Conservation (phyloP, 192 early-diverging fungal genomes). For the Linnemannia exigua region DNA sequence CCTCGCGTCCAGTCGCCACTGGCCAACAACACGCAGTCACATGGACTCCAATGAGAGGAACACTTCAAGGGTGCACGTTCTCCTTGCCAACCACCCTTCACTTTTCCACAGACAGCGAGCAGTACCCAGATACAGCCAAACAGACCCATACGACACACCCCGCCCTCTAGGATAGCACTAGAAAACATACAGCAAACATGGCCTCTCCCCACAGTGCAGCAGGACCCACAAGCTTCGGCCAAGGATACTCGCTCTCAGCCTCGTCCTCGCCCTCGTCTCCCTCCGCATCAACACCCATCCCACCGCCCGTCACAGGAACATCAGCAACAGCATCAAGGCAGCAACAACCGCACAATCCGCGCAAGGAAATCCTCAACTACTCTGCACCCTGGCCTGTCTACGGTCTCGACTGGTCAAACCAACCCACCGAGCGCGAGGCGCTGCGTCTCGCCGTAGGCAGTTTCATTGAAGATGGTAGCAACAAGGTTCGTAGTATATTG, state of each 20-base stretch:
- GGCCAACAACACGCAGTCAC: conserved; percentile 3
- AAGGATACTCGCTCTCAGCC: conserved; percentile 31
- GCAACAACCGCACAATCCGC: not conserved
- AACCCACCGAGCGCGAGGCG: conserved; percentile 69
- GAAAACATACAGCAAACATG: conserved; percentile 2
- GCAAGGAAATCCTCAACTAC: conserved; percentile 87
- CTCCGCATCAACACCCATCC: not conserved
- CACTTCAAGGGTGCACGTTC: not conserved
- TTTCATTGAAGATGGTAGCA: conserved; percentile 79
- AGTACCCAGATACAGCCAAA: not conserved
- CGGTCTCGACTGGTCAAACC: conserved; percentile 89
- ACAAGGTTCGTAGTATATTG: conserved; percentile 63
- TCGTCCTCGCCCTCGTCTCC: conserved; percentile 15
- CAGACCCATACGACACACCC: not conserved
- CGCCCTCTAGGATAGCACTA: too few relatives aligned
- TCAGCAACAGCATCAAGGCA: conserved; percentile 9
- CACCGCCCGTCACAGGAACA: not conserved
- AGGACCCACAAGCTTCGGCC: conserved; percentile 31
- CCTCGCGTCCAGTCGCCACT: not conserved
- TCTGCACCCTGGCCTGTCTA: conserved; percentile 89
- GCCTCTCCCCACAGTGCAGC: conserved; percentile 16
- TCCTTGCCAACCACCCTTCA: not conserved
- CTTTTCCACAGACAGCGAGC: not conserved
- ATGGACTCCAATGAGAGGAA: not conserved
- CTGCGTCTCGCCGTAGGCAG: conserved; percentile 90